These are phyloP conservation scores for Gentiana macrophylla DNA, from an alignment of 257 asterid genomes.

Conservation along the genomic window DNA sequence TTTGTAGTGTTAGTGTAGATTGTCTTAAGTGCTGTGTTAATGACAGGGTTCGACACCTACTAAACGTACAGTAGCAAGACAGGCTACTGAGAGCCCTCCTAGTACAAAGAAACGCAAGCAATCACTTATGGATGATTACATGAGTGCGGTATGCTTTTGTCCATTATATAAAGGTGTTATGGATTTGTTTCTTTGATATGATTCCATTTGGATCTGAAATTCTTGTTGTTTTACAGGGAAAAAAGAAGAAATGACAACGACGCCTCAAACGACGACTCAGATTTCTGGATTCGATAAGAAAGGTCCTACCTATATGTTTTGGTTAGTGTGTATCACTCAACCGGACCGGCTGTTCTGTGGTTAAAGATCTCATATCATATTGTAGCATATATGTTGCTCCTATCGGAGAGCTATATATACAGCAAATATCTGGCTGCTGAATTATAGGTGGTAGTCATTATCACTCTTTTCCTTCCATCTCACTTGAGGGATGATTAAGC, in stretches of 20 bases:
- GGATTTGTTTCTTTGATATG: too few species aligned
- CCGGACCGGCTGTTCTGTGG: constrained; percentile 3
- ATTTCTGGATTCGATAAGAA: background rate
- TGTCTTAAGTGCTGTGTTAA: background rate
- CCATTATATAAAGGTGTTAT: background rate
- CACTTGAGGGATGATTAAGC: too few species aligned
- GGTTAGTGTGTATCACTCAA: too few species aligned
- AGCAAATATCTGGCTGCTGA: too few species aligned
- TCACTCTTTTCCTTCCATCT: too few species aligned
- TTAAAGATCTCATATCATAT: too few species aligned
- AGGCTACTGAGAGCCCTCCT: constrained; percentile 77
- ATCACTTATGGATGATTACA: constrained; percentile 59
- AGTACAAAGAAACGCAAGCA: constrained; percentile 68
- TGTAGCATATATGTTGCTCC: too few species aligned
- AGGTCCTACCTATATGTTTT: too few species aligned
- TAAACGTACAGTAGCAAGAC: constrained; percentile 67
- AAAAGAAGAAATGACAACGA: constrained; percentile 46
- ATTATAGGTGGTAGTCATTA: too few species aligned
- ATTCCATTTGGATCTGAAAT: background rate
- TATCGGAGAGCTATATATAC: too few species aligned
- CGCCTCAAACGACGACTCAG: too few species aligned
- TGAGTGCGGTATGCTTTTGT: constrained; percentile 43
- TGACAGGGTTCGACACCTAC: constrained; percentile 56
- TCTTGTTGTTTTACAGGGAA: constrained; percentile 39
- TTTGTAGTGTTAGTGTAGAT: background rate